phyloP scores from a whole-genome alignment of 1,139 yeast species.

The Blastobotrys buckinghamii region DNA sequence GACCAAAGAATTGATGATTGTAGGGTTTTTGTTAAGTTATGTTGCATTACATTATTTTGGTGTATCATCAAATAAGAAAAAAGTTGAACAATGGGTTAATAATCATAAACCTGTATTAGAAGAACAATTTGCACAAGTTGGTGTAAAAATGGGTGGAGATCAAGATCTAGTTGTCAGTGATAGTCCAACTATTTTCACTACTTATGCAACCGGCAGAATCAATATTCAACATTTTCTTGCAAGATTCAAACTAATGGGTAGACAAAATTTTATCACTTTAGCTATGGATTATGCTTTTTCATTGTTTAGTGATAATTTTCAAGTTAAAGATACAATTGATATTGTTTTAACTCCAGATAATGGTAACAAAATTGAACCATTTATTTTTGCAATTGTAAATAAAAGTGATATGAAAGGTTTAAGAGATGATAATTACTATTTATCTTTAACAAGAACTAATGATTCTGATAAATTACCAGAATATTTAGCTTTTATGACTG shows the following conservation, averaged over 20 bases:
- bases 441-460: constrained; percentile 77
- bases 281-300: constrained; percentile 51
- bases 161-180: constrained; percentile 49
- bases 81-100: constrained; percentile 49
- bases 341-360: constrained; percentile 56
- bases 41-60: constrained; percentile 47
- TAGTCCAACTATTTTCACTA: constrained; percentile 60
- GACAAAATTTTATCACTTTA: constrained; percentile 74
- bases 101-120: constrained; percentile 46
- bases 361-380: constrained; percentile 48
- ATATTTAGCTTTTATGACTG: constrained; percentile 79
- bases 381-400: constrained; percentile 78
- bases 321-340: constrained; percentile 42
- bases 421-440: constrained; percentile 71
- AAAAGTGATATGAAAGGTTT: constrained; percentile 74
- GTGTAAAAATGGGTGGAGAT: constrained; percentile 39
- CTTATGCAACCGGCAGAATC: constrained; percentile 86
- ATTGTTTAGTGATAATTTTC: constrained; percentile 45
- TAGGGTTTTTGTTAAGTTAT: constrained; percentile 42
- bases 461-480: constrained; percentile 70
- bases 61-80: constrained; percentile 47
- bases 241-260: constrained; percentile 61
- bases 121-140: constrained; percentile 75
- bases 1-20: constrained; percentile 60
- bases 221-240: constrained; percentile 61